Evolutionary conservation across 2,329 filamentous ascomycete species (phyloP).

Genomic region (Calonectria henricotiae): DNA sequence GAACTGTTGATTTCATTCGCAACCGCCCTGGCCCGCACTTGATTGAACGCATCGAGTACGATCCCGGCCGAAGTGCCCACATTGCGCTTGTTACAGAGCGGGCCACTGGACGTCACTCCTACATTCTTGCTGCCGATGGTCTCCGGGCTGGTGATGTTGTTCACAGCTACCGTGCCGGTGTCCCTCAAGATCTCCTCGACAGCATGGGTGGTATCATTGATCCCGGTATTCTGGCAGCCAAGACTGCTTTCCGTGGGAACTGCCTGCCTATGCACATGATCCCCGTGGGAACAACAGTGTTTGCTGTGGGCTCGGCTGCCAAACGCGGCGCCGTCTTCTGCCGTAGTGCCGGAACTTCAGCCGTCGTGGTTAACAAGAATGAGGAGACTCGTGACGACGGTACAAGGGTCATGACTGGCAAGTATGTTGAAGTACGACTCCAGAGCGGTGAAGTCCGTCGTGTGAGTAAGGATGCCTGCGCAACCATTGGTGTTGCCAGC

Average conservation of each 20-base stretch:
- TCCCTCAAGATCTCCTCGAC: slow-evolving; percentile 87
- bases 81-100: slow-evolving; percentile 89
- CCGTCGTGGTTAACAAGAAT: slow-evolving; percentile 90
- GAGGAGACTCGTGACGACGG: slow-evolving; percentile 78
- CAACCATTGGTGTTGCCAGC: slow-evolving; percentile 94
- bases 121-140: slow-evolving; percentile 96
- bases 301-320: slow-evolving; percentile 85
- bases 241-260: slow-evolving; percentile 94
- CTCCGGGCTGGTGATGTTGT: slow-evolving; percentile 93
- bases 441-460: slow-evolving; percentile 94
- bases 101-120: slow-evolving; percentile 83
- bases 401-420: slow-evolving; percentile 76
- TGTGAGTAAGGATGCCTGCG: slow-evolving; percentile 93
- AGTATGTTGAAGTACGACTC: slow-evolving; percentile 87
- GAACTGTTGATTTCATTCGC: slow-evolving; percentile 91
- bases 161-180: slow-evolving; percentile 92
- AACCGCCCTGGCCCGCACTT: slow-evolving; percentile 84
- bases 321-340: slow-evolving; percentile 90
- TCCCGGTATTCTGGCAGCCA: slow-evolving; percentile 95
- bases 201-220: slow-evolving; percentile 95
- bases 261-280: slow-evolving; percentile 97
- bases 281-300: slow-evolving; percentile 92
- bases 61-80: slow-evolving; percentile 93
- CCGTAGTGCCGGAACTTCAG: slow-evolving; percentile 93
- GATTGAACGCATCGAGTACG: slow-evolving; percentile 96